Conservation (phyloP, 306 rosid genomes). For the Malus domestica region ASM211411v1 NC_041795.1:32572001-32572500, state of each 20-base stretch:
- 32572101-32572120: conserved; percentile 1
- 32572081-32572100: not conserved
- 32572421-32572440: too few species aligned
- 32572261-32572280: not conserved
- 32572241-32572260: not conserved
- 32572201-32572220: not conserved
- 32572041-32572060: too few species aligned
- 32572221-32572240: not conserved
- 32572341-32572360: not conserved
- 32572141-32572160: not conserved
- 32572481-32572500: too few species aligned
- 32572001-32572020: not conserved
- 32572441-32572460: too few species aligned
- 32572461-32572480: too few species aligned
- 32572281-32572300: not conserved
- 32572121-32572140: not conserved
- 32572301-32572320: not conserved
- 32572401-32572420: rapidly evolving
- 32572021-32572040: too few species aligned
- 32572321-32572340: not conserved
- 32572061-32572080: not conserved
- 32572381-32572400: too few species aligned
- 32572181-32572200: not conserved
- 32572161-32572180: not conserved
- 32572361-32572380: not conserved